Evolutionary conservation across 495 filamentous ascomycete species (phyloP), one percentile per base, ranked within the genome.

Genomic region (Penicillium subrubescens): DNA sequence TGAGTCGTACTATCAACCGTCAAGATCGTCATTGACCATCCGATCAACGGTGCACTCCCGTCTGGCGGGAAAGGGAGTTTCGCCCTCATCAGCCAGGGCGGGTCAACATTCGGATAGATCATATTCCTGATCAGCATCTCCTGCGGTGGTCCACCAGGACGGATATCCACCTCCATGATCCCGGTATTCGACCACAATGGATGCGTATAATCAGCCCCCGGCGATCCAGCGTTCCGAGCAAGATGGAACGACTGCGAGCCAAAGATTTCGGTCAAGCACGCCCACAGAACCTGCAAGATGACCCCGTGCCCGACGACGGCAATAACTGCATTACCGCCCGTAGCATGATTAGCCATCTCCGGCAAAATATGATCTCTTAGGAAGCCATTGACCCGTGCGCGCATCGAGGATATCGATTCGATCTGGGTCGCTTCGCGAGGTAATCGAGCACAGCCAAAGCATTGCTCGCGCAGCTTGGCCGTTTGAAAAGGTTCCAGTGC

Each of bases 231-330:
- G 4, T 66, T 63, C 48, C 64, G 69, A 1, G 61, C 66, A 59
- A 71, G 65, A 60, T 54, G 59, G 33, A 80, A 76, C 53, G 70
- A 81, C 53, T 70, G 72, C 33, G 77, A 71, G n/a, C 80, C 74
- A 67, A 88, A 83, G 48, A 78, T 79, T 2, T 72, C 72, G 23
- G 91, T 70, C 50, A 96, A 74, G 25, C 82, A 80, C 57, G 81
- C 81, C 82, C 91, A 86, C 0, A 96, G 71, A 37, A 85, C 77
- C 34, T 83, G 84, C 1, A 95, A 82, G 33, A 94, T 87, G 34
- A 94, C 87, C 39, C 92, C 92, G 71, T 96, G 92, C 14, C 91
- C 87, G 12, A 93, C 89, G 37, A 93, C 76, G 14, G 84, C 88
- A 19, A 93, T 73, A 3, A 77, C 64, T 23, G 72, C 43, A 25